These are phyloP conservation scores for Globisporangium solare DNA, from an alignment of 352 stramenopile species.

Conservation along the genomic window DNA sequence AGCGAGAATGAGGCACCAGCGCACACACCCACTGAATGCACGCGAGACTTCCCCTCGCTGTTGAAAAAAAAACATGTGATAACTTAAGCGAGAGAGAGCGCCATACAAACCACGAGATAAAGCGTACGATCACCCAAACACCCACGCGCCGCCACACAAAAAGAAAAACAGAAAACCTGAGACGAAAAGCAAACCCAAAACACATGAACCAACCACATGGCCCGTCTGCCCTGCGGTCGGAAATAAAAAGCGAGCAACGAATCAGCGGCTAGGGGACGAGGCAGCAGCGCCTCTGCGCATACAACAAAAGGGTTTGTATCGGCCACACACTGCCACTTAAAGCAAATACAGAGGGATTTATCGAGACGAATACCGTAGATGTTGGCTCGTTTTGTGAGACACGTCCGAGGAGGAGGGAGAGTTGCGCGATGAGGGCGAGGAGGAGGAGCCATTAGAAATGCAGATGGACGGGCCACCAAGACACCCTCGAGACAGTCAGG, in stretches of 20 bases:
- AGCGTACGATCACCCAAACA: constrained; percentile 1
- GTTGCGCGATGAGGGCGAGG: neutral
- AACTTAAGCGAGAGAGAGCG: neutral
- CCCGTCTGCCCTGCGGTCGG: neutral
- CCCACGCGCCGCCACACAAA: neutral
- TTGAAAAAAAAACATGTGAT: constrained; percentile 1
- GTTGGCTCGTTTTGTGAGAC: neutral
- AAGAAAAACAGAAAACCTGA: constrained; percentile 15
- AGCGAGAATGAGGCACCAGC: constrained; percentile 11
- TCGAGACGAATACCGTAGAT: too few species aligned
- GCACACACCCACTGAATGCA: neutral
- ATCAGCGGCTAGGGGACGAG: neutral
- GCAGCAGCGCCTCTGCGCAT: too few species aligned
- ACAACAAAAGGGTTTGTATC: too few species aligned
- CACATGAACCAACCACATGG: neutral
- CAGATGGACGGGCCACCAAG: neutral
- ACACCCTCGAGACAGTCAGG: neutral
- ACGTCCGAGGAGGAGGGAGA: neutral
- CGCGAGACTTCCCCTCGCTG: neutral
- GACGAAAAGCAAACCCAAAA: constrained; percentile 3
- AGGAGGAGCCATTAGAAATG: neutral
- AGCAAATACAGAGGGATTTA: too few species aligned
- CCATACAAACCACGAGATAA: neutral
- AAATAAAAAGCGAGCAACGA: constrained; percentile 1
- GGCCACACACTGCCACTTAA: too few species aligned